Percentiles rank a stretch among this genome's conserved stretches.
Conservation (phyloP, 805 yeast genomes). For the Starmera quercuum region DNA sequence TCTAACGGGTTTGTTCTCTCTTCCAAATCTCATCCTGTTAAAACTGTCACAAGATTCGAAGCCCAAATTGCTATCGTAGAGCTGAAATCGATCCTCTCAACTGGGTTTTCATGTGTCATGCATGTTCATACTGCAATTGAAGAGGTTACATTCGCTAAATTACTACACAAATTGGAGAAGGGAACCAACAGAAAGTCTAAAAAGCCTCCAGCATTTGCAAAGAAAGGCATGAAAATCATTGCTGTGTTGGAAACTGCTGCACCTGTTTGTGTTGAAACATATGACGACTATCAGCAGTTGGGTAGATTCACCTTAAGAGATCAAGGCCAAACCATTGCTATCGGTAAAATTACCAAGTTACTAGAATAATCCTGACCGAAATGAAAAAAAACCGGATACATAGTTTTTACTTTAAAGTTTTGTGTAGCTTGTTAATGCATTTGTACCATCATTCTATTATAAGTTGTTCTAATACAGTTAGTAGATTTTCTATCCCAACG, state of each 20-base stretch:
- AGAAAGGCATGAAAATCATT: constrained; percentile 97
- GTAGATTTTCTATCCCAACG: constrained; percentile 60
- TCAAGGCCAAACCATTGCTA: constrained; percentile 97
- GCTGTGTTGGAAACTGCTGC: constrained; percentile 81
- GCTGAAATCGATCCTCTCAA: constrained; percentile 85
- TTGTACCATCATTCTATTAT: neutral
- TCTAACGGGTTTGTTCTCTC: constrained; percentile 88
- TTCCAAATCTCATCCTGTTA: constrained; percentile 80
- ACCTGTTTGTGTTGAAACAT: constrained; percentile 92
- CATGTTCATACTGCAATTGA: constrained; percentile 98
- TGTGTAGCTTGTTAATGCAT: neutral
- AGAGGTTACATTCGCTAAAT: constrained; percentile 75
- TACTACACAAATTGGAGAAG: constrained; percentile 90
- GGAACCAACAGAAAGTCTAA: constrained; percentile 95
- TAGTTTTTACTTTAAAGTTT: neutral
- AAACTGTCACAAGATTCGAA: constrained; percentile 83
- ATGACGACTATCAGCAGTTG: constrained; percentile 86
- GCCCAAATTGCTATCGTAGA: constrained; percentile 97
- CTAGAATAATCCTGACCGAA: constrained; percentile 40
- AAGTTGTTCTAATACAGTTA: constrained; percentile 30
- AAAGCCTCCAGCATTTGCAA: constrained; percentile 97
- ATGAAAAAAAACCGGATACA: neutral
- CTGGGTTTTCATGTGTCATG: constrained; percentile 97
- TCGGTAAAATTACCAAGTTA: constrained; percentile 93
- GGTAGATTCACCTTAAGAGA: constrained; percentile 98